phyloP scores from a whole-genome alignment of 208 protist genomes.

The Willaertia magna region DNA sequence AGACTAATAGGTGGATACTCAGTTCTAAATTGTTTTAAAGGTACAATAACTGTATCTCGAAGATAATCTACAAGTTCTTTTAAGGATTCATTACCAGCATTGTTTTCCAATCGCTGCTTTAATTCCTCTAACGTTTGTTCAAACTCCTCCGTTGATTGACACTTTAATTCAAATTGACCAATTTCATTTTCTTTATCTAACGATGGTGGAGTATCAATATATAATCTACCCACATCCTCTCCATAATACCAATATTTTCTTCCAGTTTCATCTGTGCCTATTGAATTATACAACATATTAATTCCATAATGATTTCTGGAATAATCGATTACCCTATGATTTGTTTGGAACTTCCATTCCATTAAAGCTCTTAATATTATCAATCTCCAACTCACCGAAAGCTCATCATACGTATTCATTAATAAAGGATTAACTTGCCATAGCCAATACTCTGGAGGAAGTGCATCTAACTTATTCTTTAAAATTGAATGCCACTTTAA shows the following conservation, averaged over 20 bases:
- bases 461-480: not conserved
- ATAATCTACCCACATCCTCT: not conserved
- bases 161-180: not conserved
- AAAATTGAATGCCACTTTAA: not conserved
- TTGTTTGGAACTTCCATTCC: not conserved
- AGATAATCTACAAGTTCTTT: not conserved
- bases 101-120: not conserved
- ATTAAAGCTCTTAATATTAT: not conserved
- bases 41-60: not conserved
- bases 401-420: not conserved
- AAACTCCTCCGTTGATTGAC: not conserved
- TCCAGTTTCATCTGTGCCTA: not conserved
- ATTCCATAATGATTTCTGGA: not conserved
- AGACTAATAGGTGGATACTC: not conserved
- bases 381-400: not conserved
- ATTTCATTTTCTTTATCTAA: not conserved
- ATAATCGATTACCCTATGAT: not conserved
- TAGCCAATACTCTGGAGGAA: not conserved
- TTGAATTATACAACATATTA: not conserved
- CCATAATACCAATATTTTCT: not conserved
- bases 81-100: too few species aligned
- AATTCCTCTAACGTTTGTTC: not conserved
- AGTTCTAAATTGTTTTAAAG: not conserved
- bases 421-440: not conserved
- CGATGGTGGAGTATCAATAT: not conserved